These are phyloP conservation scores for Phytophthora niederhauseri DNA, from an alignment of 352 stramenopile species.

Conservation along the genomic window DNA sequence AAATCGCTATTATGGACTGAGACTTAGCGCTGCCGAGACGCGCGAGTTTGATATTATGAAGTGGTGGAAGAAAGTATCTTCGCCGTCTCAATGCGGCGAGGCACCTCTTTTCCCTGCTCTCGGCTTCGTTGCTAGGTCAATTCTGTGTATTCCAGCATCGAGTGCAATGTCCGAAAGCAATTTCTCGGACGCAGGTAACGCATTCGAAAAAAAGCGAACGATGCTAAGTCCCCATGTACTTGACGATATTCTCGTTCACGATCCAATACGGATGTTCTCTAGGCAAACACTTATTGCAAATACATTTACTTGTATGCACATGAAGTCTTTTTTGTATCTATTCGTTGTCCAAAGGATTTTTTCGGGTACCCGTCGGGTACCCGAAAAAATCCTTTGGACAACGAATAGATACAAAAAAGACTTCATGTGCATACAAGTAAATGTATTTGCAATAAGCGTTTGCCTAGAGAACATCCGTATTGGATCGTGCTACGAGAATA, in stretches of 20 bases:
- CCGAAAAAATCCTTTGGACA: too few species aligned
- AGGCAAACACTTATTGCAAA: neutral
- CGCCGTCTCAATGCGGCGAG: neutral
- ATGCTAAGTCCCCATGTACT: neutral
- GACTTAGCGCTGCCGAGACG: too few species aligned
- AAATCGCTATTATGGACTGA: too few species aligned
- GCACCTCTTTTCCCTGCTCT: neutral
- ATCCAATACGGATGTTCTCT: neutral
- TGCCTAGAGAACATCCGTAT: neutral
- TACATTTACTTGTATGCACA: too few species aligned
- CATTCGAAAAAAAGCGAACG: neutral
- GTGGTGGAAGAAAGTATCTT: too few species aligned
- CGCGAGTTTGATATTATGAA: too few species aligned
- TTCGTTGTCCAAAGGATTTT: too few species aligned
- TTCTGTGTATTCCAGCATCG: neutral
- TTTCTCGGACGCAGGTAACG: neutral
- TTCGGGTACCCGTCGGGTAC: too few species aligned
- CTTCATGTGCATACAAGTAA: too few species aligned
- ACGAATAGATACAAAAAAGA: too few species aligned
- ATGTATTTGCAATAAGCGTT: too few species aligned
- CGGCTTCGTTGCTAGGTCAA: neutral
- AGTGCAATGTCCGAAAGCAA: neutral
- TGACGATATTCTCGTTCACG: neutral
- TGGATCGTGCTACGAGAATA: neutral
- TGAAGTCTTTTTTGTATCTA: too few species aligned